Percentiles rank a stretch among this genome's conserved stretches.
These are phyloP conservation scores for Candida ficus DNA, from an alignment of 805 yeast genomes.

Conservation along the genomic window DNA sequence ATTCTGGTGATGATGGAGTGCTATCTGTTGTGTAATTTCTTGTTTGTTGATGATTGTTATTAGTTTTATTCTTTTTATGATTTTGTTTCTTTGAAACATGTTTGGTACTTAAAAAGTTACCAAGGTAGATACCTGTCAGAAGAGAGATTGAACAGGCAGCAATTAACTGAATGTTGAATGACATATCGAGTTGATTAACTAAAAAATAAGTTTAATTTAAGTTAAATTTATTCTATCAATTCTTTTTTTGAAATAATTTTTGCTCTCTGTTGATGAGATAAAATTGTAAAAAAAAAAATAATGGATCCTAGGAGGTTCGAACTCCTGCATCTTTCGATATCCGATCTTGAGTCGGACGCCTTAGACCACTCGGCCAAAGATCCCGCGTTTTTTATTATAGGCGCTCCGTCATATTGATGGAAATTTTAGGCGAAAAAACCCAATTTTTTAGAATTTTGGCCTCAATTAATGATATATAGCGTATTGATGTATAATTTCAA, in stretches of 20 bases:
- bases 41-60: neutral
- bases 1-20: slow-evolving; percentile 10
- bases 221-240: no score
- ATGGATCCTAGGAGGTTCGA: slow-evolving; percentile 13
- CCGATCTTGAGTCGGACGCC: slow-evolving; percentile 15
- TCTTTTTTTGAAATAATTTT: no score
- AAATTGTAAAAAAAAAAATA: no score
- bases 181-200: slow-evolving; percentile 8
- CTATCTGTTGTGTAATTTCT: slow-evolving; percentile 2
- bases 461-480: no score
- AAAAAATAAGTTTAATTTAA: neutral
- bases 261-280: no score
- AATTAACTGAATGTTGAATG: slow-evolving; percentile 24
- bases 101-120: slow-evolving; percentile 17
- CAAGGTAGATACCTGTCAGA: slow-evolving; percentile 31
- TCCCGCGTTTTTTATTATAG: neutral
- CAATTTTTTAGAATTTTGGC: no score
- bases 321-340: slow-evolving; percentile 11
- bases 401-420: no score
- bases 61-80: slow-evolving; percentile 2
- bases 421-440: no score
- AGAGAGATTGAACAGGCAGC: slow-evolving; percentile 34
- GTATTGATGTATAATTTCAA: no score
- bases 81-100: neutral
- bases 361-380: slow-evolving; percentile 15